These are phyloP conservation scores for Mycosphaerella sp. DNA, from an alignment of 2,329 filamentous ascomycete species.

Conservation along the genomic window DNA sequence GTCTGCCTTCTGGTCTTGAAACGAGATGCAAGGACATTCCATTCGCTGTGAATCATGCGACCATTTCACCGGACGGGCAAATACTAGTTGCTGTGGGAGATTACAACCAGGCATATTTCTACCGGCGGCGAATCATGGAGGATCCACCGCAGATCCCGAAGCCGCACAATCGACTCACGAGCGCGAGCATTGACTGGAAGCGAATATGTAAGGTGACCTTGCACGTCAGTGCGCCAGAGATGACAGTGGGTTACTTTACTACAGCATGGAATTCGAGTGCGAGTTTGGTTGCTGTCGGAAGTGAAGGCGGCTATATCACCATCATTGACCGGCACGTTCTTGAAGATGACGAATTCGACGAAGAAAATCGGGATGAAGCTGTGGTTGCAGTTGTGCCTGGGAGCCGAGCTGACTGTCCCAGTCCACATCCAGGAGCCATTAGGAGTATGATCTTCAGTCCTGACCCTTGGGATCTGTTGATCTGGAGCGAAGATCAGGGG, in stretches of 20 bases:
- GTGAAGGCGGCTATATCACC: conserved; percentile 73
- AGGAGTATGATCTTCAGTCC: conserved; percentile 90
- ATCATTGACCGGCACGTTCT: conserved; percentile 58
- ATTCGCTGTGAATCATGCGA: conserved; percentile 85
- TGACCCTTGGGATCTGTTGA: conserved; percentile 79
- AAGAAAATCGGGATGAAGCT: conserved; percentile 46
- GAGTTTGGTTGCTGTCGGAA: conserved; percentile 66
- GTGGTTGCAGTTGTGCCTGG: conserved; percentile 72
- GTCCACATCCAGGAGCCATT: conserved; percentile 60
- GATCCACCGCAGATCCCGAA: conserved; percentile 35
- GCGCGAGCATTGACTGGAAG: conserved; percentile 36
- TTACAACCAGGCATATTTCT: conserved; percentile 79
- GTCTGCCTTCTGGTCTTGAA: conserved; percentile 60
- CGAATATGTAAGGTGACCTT: conserved; percentile 39
- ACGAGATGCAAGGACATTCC: conserved; percentile 68
- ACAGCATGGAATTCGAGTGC: conserved; percentile 70
- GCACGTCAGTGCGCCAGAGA: conserved; percentile 36
- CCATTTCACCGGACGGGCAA: conserved; percentile 84
- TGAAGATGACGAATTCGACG: conserved; percentile 33
- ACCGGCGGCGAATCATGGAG: conserved; percentile 47
- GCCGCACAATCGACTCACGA: conserved; percentile 35
- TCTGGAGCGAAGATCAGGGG: conserved; percentile 88
- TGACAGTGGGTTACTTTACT: conserved; percentile 61
- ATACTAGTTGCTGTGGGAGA: conserved; percentile 81
- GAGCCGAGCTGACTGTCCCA: conserved; percentile 59